A percentile compares a stretch with the other conserved stretches of the same genome.
Evolutionary conservation across 2,329 filamentous ascomycete genomes (phyloP).

Genomic region (Fusarium falciforme): DNA sequence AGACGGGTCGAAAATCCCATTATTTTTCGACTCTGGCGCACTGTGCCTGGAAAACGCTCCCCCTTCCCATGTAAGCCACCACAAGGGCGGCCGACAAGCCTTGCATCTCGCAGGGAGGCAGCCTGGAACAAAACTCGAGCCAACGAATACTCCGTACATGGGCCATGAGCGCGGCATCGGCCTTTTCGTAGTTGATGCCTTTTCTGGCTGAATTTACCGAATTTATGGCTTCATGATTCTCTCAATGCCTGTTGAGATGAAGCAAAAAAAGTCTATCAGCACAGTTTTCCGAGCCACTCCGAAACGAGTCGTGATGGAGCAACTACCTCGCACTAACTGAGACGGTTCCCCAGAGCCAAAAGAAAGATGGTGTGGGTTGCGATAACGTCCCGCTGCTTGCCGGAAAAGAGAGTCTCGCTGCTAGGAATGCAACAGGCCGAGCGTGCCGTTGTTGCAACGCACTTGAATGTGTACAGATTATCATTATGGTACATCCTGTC

Average conservation of each 20-base stretch:
- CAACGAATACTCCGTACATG: constrained; percentile 11
- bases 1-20: neutral
- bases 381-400: constrained; percentile 4
- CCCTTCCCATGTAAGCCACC: constrained; percentile 25
- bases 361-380: constrained; percentile 23
- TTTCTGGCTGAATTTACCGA: constrained; percentile 13
- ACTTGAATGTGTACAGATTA: neutral
- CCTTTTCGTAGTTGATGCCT: constrained; percentile 14
- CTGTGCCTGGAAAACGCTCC: constrained; percentile 29
- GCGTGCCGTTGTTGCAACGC: neutral
- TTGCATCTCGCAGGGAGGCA: constrained; percentile 21
- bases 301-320: neutral
- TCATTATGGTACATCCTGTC: neutral
- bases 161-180: constrained; percentile 21
- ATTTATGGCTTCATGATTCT: neutral
- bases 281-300: constrained; percentile 8
- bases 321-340: constrained; percentile 10
- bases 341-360: constrained; percentile 11
- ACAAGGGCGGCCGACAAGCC: constrained; percentile 14
- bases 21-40: constrained; percentile 18
- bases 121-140: constrained; percentile 9
- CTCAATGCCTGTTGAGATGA: constrained; percentile 4
- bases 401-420: neutral
- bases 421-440: neutral
- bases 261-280: neutral